A percentile compares a stretch with the other conserved stretches of the same genome.
These are phyloP conservation scores for Metschnikowia corniflorae DNA, from an alignment of 805 yeast genomes.

Conservation along the genomic window DNA sequence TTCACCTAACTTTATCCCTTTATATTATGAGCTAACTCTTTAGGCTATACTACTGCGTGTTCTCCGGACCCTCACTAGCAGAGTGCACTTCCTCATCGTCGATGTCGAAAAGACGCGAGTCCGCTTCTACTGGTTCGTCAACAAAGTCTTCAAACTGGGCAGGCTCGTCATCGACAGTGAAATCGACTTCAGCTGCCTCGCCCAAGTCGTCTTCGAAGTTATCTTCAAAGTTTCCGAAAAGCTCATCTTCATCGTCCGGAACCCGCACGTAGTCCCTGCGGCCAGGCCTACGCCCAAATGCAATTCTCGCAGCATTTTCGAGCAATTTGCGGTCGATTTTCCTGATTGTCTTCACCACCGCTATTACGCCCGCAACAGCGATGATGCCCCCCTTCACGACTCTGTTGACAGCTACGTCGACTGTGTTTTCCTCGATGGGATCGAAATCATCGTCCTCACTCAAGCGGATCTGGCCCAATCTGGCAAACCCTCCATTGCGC, in stretches of 20 bases:
- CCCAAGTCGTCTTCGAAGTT: conserved; percentile 37
- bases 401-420: conserved; percentile 56
- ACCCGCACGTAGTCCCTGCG: conserved; percentile 39
- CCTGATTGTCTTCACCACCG: conserved; percentile 30
- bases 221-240: conserved; percentile 41
- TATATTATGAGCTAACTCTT: too few relatives aligned
- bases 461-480: conserved; percentile 82
- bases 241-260: conserved; percentile 41
- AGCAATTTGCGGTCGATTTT: conserved; percentile 33
- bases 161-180: conserved; percentile 21
- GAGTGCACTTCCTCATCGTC: conserved; percentile 25
- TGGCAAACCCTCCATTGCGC: conserved; percentile 68
- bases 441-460: conserved; percentile 59
- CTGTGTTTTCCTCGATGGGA: conserved; percentile 59
- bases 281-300: conserved; percentile 39
- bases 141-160: conserved; percentile 17
- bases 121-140: conserved; percentile 13
- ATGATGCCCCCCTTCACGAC: conserved; percentile 58
- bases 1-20: too few relatives aligned
- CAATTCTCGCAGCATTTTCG: conserved; percentile 26
- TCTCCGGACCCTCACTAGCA: background rate
- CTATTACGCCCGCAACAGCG: conserved; percentile 39
- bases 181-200: conserved; percentile 27
- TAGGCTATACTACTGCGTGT: too few relatives aligned
- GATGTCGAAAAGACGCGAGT: conserved; percentile 31